Conservation (phyloP, 2,329 filamentous ascomycete genomes). For the Geosmithia flava region DNA sequence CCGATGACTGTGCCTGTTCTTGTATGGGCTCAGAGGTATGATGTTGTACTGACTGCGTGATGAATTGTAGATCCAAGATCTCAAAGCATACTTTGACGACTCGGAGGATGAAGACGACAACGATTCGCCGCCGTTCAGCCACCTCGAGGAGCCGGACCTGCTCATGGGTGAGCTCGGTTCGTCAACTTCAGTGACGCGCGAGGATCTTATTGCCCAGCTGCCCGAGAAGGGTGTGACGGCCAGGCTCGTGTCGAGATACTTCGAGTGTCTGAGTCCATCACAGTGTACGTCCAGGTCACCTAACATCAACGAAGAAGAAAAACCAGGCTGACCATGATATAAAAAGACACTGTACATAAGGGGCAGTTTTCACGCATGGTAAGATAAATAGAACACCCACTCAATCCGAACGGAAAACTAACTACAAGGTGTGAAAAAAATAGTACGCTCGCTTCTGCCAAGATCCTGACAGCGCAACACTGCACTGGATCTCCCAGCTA, state of each 20-base stretch:
- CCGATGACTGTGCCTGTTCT: too few species aligned
- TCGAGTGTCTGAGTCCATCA: conserved; percentile 38
- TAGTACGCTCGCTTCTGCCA: conserved; percentile 32
- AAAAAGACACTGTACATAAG: background rate
- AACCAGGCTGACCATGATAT: background rate
- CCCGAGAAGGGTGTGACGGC: conserved; percentile 34
- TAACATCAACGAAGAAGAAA: conserved; percentile 21
- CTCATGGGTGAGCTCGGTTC: conserved; percentile 26
- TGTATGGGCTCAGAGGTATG: too few species aligned
- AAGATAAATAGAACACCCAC: background rate
- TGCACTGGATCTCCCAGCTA: conserved; percentile 37
- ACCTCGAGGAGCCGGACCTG: conserved; percentile 25
- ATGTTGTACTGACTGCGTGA: conserved; percentile 1
- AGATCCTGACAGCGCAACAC: conserved; percentile 21
- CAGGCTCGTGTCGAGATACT: conserved; percentile 38
- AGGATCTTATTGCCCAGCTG: conserved; percentile 33
- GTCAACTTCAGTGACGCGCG: conserved; percentile 20
- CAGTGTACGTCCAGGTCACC: conserved; percentile 7
- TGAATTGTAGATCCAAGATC: conserved; percentile 39
- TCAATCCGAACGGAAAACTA: too few species aligned
- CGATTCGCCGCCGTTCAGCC: conserved; percentile 14
- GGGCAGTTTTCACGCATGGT: background rate
- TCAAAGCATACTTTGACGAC: conserved; percentile 45
- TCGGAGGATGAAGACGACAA: conserved; percentile 22
- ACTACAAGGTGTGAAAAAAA: too few species aligned